Base-by-base conservation (phyloP, 2,329 filamentous ascomycete species). In the Sphaerulina musiva region DNA sequence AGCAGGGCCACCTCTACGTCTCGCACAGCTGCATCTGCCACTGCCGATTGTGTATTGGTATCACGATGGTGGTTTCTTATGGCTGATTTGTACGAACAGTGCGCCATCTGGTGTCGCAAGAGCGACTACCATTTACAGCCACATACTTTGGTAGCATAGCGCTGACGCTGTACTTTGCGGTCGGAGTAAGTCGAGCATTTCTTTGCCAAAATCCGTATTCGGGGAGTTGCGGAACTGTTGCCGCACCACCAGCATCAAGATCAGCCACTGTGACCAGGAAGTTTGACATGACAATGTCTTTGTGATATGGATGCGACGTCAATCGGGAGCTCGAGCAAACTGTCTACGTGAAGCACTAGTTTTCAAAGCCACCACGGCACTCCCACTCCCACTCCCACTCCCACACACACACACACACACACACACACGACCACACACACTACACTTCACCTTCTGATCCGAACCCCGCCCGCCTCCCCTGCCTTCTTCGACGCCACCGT, bases 121-220 rank as follows among this genome's bases (percentile, higher is more conserved):
- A 89, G 65, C 83, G 93, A 64, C 76, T 97, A 58, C 93, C 93
- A 3, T 97, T 97, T 70, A 96, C 92, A 31, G 87, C 86, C 43
- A 87, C 89, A 57, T 97, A 97, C 77, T 95, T 97, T 76, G 90
- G 91, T 48, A 93, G 89, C 59, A 95, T 97, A 67, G 81, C 77
- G 44, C 74, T 97, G 68, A 97, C 93, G 9, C 78, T 97, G 26
- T 95, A 92, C 72, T 96, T 95, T 73, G 86, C 91, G 53, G 77
- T 96, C 64, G 90, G 90, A 67, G 92, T 96, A 80, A 82, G 89
- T 86, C 55, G 46, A 56, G 41, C 41, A 14, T 38, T 23, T 43
- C 48, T 43, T 51, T 20, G 36, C 43, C 43, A 48, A 49, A 49
- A 43, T 47, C 53, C 44, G 47, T 36, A 42, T 42, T 48, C 56